Evolutionary conservation across 2,329 filamentous ascomycete genomes (phyloP), one percentile per base, ranked within the genome.

Genomic region (Pseudogymnoascus sp.): DNA sequence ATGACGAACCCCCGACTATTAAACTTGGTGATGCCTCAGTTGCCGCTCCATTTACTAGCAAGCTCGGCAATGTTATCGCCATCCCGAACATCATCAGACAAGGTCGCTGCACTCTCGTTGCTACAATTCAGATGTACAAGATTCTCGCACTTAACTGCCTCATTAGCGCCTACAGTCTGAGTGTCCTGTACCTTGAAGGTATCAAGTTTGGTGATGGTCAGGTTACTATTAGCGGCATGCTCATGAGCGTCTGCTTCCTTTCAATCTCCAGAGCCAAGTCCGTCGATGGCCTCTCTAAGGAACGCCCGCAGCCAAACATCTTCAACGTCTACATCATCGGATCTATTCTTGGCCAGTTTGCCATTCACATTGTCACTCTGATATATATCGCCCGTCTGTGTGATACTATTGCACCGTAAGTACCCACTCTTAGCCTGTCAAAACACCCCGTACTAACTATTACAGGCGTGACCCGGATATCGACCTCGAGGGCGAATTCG

Each of bases 61-160:
- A 99, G 78, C 84, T 99, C 44, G 90, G 92, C 68, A 97, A 99
- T 71, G 94, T 99, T 63, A 85, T 99, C 69, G 94, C 94, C 37
- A 92, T 99, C 63, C 93, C 94, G 60, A 99, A 99, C 78, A 99
- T 99, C 70, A 94, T 99, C 71, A 90, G 94, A 63, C 94, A 99
- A 78, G 94, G 94, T 62, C 89, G 94, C 65, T 99, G 94, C 79
- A 99, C 94, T 6, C 85, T 99, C 17, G 94, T 99, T 61, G 94
- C 94, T 33, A 99, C 94, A 0, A 97, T 99, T 66, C 94, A 99
- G 79, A 99, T 99, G 93, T 99, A 99, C 85, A 99, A 97, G 83
- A 99, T 99, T 69, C 84, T 99, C 59, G 94, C 94, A 6, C 80
- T 99, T 63, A 99, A 99, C 80, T 99, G 94, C 74, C 81, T 99